Percentiles rank a stretch among this genome's conserved stretches.
Conservation (phyloP, 2,329 filamentous ascomycete genomes). For the Arthrobotrys sphaeroides region DNA sequence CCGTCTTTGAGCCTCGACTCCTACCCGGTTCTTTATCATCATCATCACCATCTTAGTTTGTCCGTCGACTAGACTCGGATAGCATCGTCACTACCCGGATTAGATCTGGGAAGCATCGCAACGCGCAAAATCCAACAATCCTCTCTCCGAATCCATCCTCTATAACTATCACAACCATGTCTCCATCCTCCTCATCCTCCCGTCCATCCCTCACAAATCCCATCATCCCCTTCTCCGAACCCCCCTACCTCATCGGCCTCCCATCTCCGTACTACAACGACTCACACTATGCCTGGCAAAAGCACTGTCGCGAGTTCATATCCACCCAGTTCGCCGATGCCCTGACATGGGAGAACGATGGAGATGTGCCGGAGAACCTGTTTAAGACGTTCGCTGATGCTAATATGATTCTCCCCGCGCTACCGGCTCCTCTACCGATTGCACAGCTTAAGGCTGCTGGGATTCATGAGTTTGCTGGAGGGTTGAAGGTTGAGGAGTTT, state of each 20-base stretch:
- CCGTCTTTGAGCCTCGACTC: no score
- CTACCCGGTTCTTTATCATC: no score
- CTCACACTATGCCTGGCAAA: slow-evolving; percentile 73
- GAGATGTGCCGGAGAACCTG: slow-evolving; percentile 66
- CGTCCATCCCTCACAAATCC: slow-evolving; percentile 50
- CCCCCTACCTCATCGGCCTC: slow-evolving; percentile 74
- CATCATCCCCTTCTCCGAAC: slow-evolving; percentile 75
- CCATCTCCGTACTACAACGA: slow-evolving; percentile 77
- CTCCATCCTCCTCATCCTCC: slow-evolving; percentile 38
- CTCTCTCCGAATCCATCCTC: neutral
- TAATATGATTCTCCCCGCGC: slow-evolving; percentile 75
- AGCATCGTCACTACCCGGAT: no score
- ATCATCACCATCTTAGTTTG: no score
- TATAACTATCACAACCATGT: slow-evolving; percentile 14
- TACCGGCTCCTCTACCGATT: slow-evolving; percentile 75
- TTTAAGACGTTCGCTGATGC: slow-evolving; percentile 72
- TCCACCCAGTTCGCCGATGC: slow-evolving; percentile 70
- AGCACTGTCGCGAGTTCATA: slow-evolving; percentile 73
- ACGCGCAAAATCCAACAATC: slow-evolving; percentile 52
- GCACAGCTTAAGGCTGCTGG: slow-evolving; percentile 73
- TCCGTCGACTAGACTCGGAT: no score
- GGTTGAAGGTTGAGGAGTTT: slow-evolving; percentile 76
- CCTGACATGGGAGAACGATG: slow-evolving; percentile 75
- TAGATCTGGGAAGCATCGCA: no score
- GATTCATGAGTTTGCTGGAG: slow-evolving; percentile 70